Evolutionary conservation across 306 rosid genomes (phyloP), one percentile per base, ranked within the genome.

Genomic region (Oxytropis ochrocephala): DNA sequence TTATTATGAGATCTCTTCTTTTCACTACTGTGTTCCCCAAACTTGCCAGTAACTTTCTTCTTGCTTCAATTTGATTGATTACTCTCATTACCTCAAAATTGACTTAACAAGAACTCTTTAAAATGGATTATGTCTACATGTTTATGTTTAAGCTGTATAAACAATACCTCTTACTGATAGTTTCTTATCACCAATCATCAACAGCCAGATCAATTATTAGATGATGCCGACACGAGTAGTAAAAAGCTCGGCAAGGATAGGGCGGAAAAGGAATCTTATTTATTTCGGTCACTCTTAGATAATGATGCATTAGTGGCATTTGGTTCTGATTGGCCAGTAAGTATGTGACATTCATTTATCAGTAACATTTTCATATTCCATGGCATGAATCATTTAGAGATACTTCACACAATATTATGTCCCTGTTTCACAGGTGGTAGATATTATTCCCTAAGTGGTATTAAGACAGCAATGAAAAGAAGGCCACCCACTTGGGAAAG

Each of bases 261-360:
- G 82, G 96, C 96, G 65, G 84, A 84, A 64, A 86, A 72, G 60
- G 95, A 66, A 33, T 88, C 96, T 5, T 91, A 81, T 76, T 64
- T 88, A 50, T 91, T 88, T 55, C 75, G 52, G 62, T 85, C 92
- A 30, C 89, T 91, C 57, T 52, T 86, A 58, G 61, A 57, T 60
- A 64, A 86, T 73, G 85, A 73, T 72, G 86, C 79, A 35, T 74
- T 30, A 8, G 65, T 91, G 77, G 81, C 86, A 54, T 85, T 88
- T 80, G 96, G 96, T 73, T 91, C 97, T 49, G 93, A 88, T 80
- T 88, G 92, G 86, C 96, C 96, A 4, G 93, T 88, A 77, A 85
- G 93, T 78, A 41, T 66, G 35, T 14, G 51, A 51, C 39, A 13
- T 67, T 67, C 8, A 7, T 53, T 49, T n/a, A n/a, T n/a, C n/a